Conservation (phyloP, 106 monocot genomes). For the Dendrobium huoshanense region DNA sequence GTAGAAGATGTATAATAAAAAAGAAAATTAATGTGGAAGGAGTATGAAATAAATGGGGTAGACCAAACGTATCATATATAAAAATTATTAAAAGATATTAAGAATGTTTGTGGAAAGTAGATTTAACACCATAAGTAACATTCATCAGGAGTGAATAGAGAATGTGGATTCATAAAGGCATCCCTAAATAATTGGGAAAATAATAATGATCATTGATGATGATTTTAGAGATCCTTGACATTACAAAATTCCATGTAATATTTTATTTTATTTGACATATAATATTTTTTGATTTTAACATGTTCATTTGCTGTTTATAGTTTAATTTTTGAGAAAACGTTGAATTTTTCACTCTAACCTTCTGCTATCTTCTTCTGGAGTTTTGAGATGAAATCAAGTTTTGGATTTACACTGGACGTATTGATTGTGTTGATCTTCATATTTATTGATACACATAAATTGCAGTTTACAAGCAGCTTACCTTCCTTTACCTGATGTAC, state of each 20-base stretch:
- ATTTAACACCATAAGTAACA: neutral
- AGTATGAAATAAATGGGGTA: neutral
- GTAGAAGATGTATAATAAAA: no score
- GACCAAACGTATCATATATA: neutral
- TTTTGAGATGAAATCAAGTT: neutral
- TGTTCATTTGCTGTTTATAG: neutral
- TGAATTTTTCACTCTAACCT: neutral
- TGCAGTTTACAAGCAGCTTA: neutral
- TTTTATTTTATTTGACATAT: neutral
- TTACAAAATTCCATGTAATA: neutral
- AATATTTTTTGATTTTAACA: neutral
- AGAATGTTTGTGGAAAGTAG: neutral
- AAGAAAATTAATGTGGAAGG: no score
- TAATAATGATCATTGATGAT: neutral
- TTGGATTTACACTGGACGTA: neutral
- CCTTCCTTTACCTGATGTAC: neutral
- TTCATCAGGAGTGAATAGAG: neutral
- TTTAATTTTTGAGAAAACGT: neutral
- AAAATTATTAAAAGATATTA: neutral
- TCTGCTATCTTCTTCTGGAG: neutral
- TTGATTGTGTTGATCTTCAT: neutral
- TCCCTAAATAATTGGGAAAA: neutral
- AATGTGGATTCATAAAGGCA: neutral
- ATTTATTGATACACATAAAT: neutral
- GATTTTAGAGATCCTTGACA: neutral